Evolutionary conservation across 2,329 filamentous ascomycete genomes (phyloP).

Genomic region (Sclerotinia sclerotiorum): DNA sequence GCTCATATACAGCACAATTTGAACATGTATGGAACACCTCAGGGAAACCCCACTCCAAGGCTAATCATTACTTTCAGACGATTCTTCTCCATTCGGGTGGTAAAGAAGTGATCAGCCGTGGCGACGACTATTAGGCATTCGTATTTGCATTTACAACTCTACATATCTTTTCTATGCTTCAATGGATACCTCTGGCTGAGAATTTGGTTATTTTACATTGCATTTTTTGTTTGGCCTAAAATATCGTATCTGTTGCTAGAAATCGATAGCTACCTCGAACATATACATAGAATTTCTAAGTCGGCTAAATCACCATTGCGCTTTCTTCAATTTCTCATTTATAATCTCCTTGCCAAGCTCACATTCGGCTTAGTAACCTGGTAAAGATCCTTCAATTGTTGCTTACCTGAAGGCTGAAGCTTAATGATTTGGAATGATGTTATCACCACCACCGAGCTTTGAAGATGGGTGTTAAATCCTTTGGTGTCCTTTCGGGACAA

Average conservation of each 20-base stretch:
- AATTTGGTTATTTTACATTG: background rate
- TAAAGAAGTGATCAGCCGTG: constrained; percentile 55
- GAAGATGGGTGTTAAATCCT: background rate
- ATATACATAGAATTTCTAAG: background rate
- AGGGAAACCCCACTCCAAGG: background rate
- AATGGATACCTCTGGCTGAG: background rate
- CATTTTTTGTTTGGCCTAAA: background rate
- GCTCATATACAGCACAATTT: constrained; percentile 64
- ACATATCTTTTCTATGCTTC: background rate
- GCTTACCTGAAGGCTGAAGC: background rate
- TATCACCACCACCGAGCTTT: background rate
- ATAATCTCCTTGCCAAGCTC: background rate
- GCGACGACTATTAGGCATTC: constrained; percentile 49
- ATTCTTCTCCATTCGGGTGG: constrained; percentile 46
- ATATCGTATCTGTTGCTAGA: background rate
- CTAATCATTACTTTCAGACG: constrained; percentile 43
- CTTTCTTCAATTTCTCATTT: background rate
- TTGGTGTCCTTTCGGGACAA: background rate
- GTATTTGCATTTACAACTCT: background rate
- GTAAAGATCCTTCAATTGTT: background rate
- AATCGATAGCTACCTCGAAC: background rate
- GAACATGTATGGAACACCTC: constrained; percentile 49
- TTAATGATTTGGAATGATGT: constrained; percentile 4
- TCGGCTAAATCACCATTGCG: background rate
- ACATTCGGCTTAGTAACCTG: background rate